Evolutionary conservation across 2,329 filamentous ascomycete species (phyloP), one percentile per base, ranked within the genome.

Genomic region (Ophiosphaerella herpotricha): DNA sequence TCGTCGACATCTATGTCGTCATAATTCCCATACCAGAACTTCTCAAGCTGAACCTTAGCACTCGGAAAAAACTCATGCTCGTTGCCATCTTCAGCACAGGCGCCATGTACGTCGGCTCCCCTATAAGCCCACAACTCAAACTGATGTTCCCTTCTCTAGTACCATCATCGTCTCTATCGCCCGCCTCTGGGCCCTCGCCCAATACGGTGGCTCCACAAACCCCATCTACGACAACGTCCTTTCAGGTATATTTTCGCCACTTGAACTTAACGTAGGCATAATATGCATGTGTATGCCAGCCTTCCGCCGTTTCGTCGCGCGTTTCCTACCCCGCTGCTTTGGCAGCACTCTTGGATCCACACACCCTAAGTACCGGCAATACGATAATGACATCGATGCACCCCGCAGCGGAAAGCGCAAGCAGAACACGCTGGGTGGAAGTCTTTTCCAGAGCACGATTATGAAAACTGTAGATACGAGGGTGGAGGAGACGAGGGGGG

Each of bases 121-220:
- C 37, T 12, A 13, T 21, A 8, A 6, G 29, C 6, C n/a, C n/a
- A 29, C 6, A 29, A 7, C 9, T 39, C 4, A 42, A 5, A n/a
- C 26, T 39, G 37, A 38, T 37, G 24, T 36, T 23, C 16, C 16
- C 16, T 35, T 34, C 7, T 14, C 4, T 35, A 52, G 46, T 8
- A 57, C 52, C 11, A 76, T 72, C 5, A 54, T 78, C 13, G 66
- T 76, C 33, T 75, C 73, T 45, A 66, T 74, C 42, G 52, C 77
- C 26, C 72, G 75, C 6, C 60, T 78, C 4, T 64, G 67, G 18
- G 70, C 73, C 1, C 63, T 78, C 11, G 66, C 77, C 36, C 53
- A 66, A 31, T 77, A 77, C 48, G 70, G 70, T 16, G 70, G 60
- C 29, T 75, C 75, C 5, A 47, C 61, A 0, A 77, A 78, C 52